phyloP scores from a whole-genome alignment of 805 yeast genomes.

The Candida tibetensis region DNA sequence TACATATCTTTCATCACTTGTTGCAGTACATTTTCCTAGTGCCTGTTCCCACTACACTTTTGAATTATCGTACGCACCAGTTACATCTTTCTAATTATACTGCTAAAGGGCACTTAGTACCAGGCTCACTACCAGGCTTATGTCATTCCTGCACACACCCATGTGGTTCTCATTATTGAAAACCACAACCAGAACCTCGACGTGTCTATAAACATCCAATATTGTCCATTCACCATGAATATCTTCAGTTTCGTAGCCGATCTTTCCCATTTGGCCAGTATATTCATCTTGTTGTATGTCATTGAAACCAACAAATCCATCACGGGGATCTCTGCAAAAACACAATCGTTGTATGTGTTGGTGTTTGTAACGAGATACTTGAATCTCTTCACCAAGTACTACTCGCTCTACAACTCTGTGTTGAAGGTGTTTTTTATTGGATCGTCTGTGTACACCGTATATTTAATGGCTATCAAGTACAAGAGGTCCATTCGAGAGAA shows the following conservation, averaged over 20 bases:
- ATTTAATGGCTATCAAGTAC: constrained; percentile 63
- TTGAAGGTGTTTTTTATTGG: constrained; percentile 82
- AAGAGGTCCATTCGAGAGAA: constrained; percentile 61
- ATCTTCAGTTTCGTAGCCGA: constrained; percentile 59
- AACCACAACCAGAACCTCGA: too few relatives aligned
- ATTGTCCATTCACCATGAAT: constrained; percentile 40
- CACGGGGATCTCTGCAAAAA: constrained; percentile 83
- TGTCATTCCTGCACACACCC: too few relatives aligned
- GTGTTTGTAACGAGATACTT: constrained; percentile 75
- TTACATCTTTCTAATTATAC: too few relatives aligned
- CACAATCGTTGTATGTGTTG: constrained; percentile 73
- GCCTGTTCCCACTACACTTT: too few relatives aligned
- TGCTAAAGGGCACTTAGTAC: too few relatives aligned
- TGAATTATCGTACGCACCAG: too few relatives aligned
- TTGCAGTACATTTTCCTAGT: background rate
- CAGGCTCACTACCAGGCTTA: too few relatives aligned
- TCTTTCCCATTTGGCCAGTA: constrained; percentile 76
- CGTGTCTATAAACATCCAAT: too few relatives aligned
- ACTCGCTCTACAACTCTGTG: constrained; percentile 69
- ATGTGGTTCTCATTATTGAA: too few relatives aligned
- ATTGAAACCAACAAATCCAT: constrained; percentile 64
- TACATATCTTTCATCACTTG: too few relatives aligned
- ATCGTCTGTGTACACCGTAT: constrained; percentile 71
- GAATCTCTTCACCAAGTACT: constrained; percentile 55
- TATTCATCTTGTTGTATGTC: constrained; percentile 68